Evolutionary conservation across 2,329 filamentous ascomycete genomes (phyloP), one percentile per base, ranked within the genome.

Genomic region (Aspergillus alliaceus): DNA sequence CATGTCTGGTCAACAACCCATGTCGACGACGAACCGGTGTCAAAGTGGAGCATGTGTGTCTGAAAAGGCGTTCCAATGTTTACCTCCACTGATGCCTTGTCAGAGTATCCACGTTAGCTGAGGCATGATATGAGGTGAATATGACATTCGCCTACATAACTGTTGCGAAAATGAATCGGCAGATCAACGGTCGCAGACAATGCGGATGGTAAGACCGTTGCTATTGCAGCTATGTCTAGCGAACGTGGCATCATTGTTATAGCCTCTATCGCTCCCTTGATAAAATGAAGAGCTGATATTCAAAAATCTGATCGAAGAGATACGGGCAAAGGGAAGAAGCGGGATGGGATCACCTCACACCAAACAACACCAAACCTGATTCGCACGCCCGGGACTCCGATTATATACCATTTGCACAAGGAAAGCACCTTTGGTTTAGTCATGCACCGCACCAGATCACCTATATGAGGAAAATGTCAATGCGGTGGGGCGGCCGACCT

Each of bases 1-100:
- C 47, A 50, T 12, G 14, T 35, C 47, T 50, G 32, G 47, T 50
- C 47, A 35, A 35, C 34, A 2, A 50, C 20, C 47, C 47, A 50
- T 37, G 47, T n/a, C 11, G 47, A 35, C 1, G 47, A 25, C 25
- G 47, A 50, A 22, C 47, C 47, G 7, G 47, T 50, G 24, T 50
- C 47, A 7, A 50, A 50, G 37, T 35, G 47, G 4, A 50, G 47
- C n/a, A 50, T 22, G 20, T 50, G 24, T n/a, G 47, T 6, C 25
- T 37, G 47, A 12, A 31, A 3, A 7, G 47, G 47, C 1, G 47
- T 37, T 3, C 47, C 47, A 6, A 50, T 50, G 14, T 35, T 24
- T 7, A 50, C 18, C 20, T 50, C 20, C 20, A 50, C 47, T 11
- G 32, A 35, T 24, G 47, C 47, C 47, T 37, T 5, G 7, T 2